These are phyloP conservation scores for Isatis lusitanica DNA, from an alignment of 441 rosid genomes.

Conservation along the genomic window DNA sequence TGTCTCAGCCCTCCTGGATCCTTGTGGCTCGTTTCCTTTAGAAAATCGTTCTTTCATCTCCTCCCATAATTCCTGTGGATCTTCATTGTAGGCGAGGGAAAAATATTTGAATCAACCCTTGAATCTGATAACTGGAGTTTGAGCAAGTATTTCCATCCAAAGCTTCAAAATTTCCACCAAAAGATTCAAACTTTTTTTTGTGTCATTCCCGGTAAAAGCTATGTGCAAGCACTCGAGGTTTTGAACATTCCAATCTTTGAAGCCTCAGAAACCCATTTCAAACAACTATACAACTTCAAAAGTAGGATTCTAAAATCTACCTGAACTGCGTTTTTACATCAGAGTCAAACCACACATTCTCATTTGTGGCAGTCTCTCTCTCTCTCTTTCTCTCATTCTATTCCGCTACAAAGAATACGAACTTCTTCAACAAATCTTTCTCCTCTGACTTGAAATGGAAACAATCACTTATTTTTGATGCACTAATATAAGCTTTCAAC, in stretches of 20 bases:
- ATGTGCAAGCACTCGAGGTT: no score
- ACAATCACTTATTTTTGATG: constrained; percentile 21
- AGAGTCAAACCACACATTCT: constrained; percentile 20
- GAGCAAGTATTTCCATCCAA: no score
- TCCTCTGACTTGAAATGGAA: not conserved
- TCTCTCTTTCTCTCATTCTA: not conserved
- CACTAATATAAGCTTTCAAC: constrained; percentile 3
- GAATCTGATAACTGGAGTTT: no score
- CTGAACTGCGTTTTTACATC: constrained; percentile 17
- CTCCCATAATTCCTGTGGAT: no score
- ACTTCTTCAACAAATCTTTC: constrained; percentile 15
- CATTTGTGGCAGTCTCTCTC: constrained; percentile 9
- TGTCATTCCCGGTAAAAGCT: no score
- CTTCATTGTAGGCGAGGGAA: no score
- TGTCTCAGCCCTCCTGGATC: no score
- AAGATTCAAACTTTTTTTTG: no score
- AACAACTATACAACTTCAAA: constrained; percentile 20
- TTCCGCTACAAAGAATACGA: constrained; percentile 32
- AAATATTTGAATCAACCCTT: no score
- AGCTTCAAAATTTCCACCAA: no score
- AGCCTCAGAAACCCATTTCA: constrained; percentile 6
- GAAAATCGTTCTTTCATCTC: no score
- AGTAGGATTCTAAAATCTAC: constrained; percentile 22
- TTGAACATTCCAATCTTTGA: constrained; percentile 1
- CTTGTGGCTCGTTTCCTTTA: no score